Conservation (phyloP, 176 grass and related monocot genomes). For the Carex kokanica region DNA sequence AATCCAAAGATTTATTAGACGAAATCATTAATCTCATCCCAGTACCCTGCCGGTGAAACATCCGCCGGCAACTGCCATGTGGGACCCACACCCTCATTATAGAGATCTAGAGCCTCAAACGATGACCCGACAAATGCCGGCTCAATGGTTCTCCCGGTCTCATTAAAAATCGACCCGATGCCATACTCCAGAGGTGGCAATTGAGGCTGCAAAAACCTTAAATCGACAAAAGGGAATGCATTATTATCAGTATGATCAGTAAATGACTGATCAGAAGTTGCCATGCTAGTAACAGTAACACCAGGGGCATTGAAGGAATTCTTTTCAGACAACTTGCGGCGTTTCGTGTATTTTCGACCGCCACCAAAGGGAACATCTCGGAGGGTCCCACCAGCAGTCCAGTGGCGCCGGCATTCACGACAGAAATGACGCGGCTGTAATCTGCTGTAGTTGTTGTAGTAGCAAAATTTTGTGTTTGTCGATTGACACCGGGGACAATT, state of each 20-base stretch:
- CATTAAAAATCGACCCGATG: neutral
- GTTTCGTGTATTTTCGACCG: constrained; percentile 49
- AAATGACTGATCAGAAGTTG: constrained; percentile 4
- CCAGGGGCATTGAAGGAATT: neutral
- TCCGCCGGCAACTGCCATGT: constrained; percentile 17
- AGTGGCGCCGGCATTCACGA: constrained; percentile 79
- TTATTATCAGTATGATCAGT: neutral
- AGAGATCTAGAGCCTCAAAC: neutral
- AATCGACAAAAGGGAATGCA: neutral
- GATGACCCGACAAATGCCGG: neutral
- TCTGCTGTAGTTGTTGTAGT: constrained; percentile 98
- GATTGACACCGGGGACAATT: constrained; percentile 75
- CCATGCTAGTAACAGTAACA: neutral
- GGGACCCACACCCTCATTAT: constrained; percentile 3
- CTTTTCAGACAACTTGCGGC: constrained; percentile 30
- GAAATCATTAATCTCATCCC: constrained; percentile 36
- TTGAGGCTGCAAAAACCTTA: neutral
- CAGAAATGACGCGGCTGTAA: constrained; percentile 89
- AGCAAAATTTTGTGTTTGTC: constrained; percentile 95
- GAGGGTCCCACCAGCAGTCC: constrained; percentile 80
- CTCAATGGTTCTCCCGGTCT: neutral
- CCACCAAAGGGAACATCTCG: constrained; percentile 84
- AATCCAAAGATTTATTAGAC: neutral
- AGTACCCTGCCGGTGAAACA: constrained; percentile 17
- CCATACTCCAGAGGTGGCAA: constrained; percentile 4